Evolutionary conservation across 2,329 filamentous ascomycete species (phyloP).

Genomic region (Scolecobasidium constrictum): DNA sequence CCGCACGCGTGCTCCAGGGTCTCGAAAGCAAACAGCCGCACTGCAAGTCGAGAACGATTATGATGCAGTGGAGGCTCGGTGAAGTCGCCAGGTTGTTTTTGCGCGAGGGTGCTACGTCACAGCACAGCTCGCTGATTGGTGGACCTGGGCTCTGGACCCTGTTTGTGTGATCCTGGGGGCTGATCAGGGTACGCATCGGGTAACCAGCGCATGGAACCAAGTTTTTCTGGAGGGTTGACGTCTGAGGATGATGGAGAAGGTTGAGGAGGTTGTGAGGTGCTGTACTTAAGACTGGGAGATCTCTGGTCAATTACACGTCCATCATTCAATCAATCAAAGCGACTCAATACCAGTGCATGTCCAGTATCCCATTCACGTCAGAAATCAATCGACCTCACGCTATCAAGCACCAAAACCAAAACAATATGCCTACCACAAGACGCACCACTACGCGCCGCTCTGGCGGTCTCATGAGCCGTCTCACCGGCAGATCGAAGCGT

Average conservation of each 20-base stretch:
- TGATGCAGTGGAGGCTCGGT: too few relatives aligned
- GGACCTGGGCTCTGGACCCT: background rate
- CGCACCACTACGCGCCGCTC: slow-evolving; percentile 7
- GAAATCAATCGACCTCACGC: background rate
- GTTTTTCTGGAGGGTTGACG: background rate
- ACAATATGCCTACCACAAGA: background rate
- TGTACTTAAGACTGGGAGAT: background rate
- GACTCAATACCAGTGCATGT: background rate
- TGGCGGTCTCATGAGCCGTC: slow-evolving; percentile 26
- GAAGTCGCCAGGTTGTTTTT: too few relatives aligned
- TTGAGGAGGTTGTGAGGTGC: background rate
- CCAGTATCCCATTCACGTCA: too few relatives aligned
- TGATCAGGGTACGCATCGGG: background rate
- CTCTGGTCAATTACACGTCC: background rate
- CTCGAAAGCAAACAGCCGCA: too few relatives aligned
- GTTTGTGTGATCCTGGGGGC: background rate
- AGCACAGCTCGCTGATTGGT: background rate
- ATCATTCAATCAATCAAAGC: background rate
- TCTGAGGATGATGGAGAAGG: background rate
- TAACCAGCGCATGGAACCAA: background rate
- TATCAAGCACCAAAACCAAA: too few relatives aligned
- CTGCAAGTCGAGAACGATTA: too few relatives aligned
- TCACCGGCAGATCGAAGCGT: slow-evolving; percentile 19
- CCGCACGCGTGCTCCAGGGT: too few relatives aligned
- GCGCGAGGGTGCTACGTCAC: too few relatives aligned